phyloP scores from a whole-genome alignment of 176 grass and related monocot species.

The Canna indica region DNA sequence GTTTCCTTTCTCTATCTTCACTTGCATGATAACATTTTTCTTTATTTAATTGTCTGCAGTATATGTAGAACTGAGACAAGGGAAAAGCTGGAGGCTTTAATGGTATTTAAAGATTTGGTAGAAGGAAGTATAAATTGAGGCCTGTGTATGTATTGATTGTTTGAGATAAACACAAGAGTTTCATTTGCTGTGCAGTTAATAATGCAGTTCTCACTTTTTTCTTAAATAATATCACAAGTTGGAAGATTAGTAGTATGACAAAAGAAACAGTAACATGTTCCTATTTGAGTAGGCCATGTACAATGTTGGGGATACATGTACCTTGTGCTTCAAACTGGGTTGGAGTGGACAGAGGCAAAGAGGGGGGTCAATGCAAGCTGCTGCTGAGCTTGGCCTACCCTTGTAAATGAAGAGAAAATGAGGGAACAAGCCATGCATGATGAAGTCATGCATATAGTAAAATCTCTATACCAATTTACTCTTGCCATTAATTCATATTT shows the following conservation, averaged over 20 bases:
- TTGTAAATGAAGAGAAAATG: constrained; percentile 2
- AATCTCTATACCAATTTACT: not conserved
- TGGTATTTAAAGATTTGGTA: constrained; percentile 3
- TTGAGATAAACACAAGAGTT: not conserved
- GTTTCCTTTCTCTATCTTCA: not conserved
- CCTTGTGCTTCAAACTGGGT: not conserved
- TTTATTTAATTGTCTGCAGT: not conserved
- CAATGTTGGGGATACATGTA: not conserved
- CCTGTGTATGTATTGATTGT: constrained; percentile 1
- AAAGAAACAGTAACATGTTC: not conserved
- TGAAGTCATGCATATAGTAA: not conserved
- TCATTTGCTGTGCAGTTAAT: not conserved
- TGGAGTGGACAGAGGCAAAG: not conserved
- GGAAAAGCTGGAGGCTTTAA: constrained; percentile 13
- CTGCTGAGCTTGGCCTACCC: not conserved
- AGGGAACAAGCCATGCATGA: constrained; percentile 2
- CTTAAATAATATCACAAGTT: not conserved
- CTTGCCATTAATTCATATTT: not conserved
- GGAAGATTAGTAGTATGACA: not conserved
- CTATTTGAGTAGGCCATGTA: not conserved
- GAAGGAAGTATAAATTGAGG: constrained; percentile 5
- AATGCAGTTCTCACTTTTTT: not conserved
- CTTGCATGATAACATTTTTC: not conserved
- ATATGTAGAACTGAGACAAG: not conserved
- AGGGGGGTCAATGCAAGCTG: not conserved